Evolutionary conservation across 495 filamentous ascomycete species (phyloP).

Genomic region (Penicillium turbatum): DNA sequence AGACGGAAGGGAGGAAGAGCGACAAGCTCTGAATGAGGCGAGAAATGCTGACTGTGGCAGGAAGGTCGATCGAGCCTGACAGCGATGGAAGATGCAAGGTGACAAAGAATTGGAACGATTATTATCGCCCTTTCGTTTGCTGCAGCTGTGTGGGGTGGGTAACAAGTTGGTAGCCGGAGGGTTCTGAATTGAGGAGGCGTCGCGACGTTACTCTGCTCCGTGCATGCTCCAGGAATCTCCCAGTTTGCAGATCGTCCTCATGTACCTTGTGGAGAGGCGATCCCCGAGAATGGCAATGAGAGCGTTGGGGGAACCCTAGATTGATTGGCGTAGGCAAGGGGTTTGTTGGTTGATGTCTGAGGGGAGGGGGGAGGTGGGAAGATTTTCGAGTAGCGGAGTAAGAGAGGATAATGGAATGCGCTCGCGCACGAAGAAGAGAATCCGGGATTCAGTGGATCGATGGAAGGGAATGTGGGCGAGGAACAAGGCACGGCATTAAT

Average conservation of each 20-base stretch:
- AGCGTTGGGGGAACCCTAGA: slow-evolving; percentile 30
- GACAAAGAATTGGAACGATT: slow-evolving; percentile 31
- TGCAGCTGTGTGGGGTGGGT: slow-evolving; percentile 19
- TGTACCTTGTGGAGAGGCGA: slow-evolving; percentile 36
- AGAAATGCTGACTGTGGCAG: slow-evolving; percentile 27
- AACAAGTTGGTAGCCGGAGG: slow-evolving; percentile 24
- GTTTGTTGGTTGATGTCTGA: slow-evolving; percentile 13
- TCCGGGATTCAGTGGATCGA: slow-evolving; percentile 36
- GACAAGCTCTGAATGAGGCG: slow-evolving; percentile 20
- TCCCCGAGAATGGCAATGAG: slow-evolving; percentile 27
- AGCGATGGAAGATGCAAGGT: slow-evolving; percentile 36
- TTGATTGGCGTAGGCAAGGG: slow-evolving; percentile 40
- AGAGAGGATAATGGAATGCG: slow-evolving; percentile 36
- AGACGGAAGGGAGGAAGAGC: slow-evolving; percentile 28
- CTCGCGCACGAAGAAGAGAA: slow-evolving; percentile 32
- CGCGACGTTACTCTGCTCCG: slow-evolving; percentile 45
- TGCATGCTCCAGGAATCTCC: slow-evolving; percentile 49
- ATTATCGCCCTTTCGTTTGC: slow-evolving; percentile 36
- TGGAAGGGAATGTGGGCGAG: slow-evolving; percentile 40
- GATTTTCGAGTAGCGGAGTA: slow-evolving; percentile 13
- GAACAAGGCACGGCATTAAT: slow-evolving; percentile 43
- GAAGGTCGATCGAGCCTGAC: slow-evolving; percentile 13
- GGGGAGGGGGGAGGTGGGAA: slow-evolving; percentile 8
- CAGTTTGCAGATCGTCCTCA: slow-evolving; percentile 44
- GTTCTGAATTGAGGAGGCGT: slow-evolving; percentile 31